Evolutionary conservation across 371 early-diverging fungal genomes (phyloP).

Genomic region (Umbelopsis sp.): DNA sequence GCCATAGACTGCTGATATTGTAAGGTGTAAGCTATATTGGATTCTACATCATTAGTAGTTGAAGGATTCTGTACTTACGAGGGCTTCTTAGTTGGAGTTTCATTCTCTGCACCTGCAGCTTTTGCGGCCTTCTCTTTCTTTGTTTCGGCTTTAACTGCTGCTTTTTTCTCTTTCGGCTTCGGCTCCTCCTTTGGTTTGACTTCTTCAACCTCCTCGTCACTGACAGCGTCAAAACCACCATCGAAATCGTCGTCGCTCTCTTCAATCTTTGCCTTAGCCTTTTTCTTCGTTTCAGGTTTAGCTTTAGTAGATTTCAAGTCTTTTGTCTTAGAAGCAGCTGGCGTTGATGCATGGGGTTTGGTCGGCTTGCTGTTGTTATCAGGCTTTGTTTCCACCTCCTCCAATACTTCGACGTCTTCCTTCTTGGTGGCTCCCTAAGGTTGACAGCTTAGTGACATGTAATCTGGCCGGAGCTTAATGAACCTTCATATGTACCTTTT

Average conservation of each 20-base stretch:
- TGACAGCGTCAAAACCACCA: slow-evolving; percentile 2
- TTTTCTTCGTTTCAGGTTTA: background rate
- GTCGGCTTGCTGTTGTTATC: too few relatives aligned
- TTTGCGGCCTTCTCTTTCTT: background rate
- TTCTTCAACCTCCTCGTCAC: slow-evolving; percentile 25
- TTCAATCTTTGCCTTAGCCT: background rate
- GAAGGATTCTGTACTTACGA: background rate
- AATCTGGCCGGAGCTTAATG: background rate
- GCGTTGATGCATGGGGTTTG: too few relatives aligned
- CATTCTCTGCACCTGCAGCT: slow-evolving; percentile 20
- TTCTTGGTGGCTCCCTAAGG: background rate
- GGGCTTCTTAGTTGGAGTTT: slow-evolving; percentile 11
- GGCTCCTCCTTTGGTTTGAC: slow-evolving; percentile 35
- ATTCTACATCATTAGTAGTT: too few relatives aligned
- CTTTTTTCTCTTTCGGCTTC: slow-evolving; percentile 34
- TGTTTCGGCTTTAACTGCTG: slow-evolving; percentile 13
- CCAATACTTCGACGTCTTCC: background rate
- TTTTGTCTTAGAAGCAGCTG: background rate
- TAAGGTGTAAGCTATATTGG: background rate
- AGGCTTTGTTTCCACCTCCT: too few relatives aligned
- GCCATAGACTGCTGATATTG: slow-evolving; percentile 18
- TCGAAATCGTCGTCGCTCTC: slow-evolving; percentile 29
- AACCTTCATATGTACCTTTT: background rate
- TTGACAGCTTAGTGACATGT: too few relatives aligned
- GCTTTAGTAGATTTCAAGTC: background rate